Base-by-base conservation (phyloP, 2,329 filamentous ascomycete genomes). In the Ustulina deusta region DNA sequence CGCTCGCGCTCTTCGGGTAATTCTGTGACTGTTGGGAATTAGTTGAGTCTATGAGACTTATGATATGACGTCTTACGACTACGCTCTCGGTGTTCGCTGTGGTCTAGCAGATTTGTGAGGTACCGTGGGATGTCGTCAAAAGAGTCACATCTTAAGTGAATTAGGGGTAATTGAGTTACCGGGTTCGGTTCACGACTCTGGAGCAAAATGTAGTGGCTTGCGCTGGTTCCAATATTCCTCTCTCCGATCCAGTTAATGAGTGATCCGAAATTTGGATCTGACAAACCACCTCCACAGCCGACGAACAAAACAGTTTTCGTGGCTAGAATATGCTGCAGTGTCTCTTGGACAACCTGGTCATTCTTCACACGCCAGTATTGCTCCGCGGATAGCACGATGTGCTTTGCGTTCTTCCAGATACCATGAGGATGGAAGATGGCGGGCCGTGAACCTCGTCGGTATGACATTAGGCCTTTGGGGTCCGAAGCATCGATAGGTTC, bases 351-450 rank as follows among this genome's bases (percentile, higher is more conserved):
- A 13, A 38, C 46, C 2, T 32, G 0, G 9, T 69, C 27, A 1
- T 54, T 36, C 32, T 48, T 59, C n/a, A 65, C 61, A 0, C 42
- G 32, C 32, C 54, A 69, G 38, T 71, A 72, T 32, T 70, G 49
- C 17, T 61, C 57, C 13, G 69, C 55, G 0, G 70, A 71, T 6
- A 70, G 25, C 13, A 72, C 67, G 2, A 73, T 48, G n/a, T 60
- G 52, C 0, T 62, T 49, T 1, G 61, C 25, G 48, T 72, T 70
- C 25, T 34, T 57, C 70, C 67, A 72, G 44, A 56, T 59, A 10
- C 70, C 70, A 38, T 71, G 68, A 10, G 67, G 62, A 46, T 73
- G 69, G 20, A 73, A 71, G 9, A 73, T 46, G 4, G 44, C 68
- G 9, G 61, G 22, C 15, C 36, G 56, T 4, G 64, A 49, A n/a